A percentile compares a stretch with the other conserved stretches of the same genome.
phyloP scores from a whole-genome alignment of 495 filamentous ascomycete genomes.

The Penicillium simplicissimum region DNA sequence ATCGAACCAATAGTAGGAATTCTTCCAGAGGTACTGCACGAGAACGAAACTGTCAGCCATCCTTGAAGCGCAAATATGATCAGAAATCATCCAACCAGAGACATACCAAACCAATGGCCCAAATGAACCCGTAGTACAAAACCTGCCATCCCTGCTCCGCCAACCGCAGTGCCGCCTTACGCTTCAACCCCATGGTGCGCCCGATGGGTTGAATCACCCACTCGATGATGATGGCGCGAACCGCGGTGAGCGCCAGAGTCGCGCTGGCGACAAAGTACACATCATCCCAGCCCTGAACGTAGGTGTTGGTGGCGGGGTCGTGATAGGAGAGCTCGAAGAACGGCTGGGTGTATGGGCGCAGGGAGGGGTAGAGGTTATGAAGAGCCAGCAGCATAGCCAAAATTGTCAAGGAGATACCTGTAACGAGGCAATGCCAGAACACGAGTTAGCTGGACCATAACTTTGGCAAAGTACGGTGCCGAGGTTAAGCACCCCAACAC shows the following conservation, averaged over 20 bases:
- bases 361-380: conserved; percentile 76
- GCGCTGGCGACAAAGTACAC: conserved; percentile 75
- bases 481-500: neutral
- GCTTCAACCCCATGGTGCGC: conserved; percentile 63
- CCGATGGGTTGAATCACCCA: conserved; percentile 80
- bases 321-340: conserved; percentile 88
- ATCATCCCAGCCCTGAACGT: conserved; percentile 77
- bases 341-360: conserved; percentile 73
- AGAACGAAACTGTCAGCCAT: conserved; percentile 8
- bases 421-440: conserved; percentile 7
- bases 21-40: conserved; percentile 73
- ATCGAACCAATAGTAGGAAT: conserved; percentile 77
- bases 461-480: conserved; percentile 8
- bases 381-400: conserved; percentile 74
- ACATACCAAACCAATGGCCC: conserved; percentile 82
- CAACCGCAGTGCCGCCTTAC: conserved; percentile 75
- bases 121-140: conserved; percentile 76
- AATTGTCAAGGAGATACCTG: conserved; percentile 77
- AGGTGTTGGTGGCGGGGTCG: conserved; percentile 62
- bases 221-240: conserved; percentile 84
- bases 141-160: conserved; percentile 92
- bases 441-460: conserved; percentile 20
- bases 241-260: conserved; percentile 79
- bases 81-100: neutral
- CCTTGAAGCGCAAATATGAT: neutral